Base-by-base conservation (phyloP, 208 protist species). In the Porcisia hertigi region DNA sequence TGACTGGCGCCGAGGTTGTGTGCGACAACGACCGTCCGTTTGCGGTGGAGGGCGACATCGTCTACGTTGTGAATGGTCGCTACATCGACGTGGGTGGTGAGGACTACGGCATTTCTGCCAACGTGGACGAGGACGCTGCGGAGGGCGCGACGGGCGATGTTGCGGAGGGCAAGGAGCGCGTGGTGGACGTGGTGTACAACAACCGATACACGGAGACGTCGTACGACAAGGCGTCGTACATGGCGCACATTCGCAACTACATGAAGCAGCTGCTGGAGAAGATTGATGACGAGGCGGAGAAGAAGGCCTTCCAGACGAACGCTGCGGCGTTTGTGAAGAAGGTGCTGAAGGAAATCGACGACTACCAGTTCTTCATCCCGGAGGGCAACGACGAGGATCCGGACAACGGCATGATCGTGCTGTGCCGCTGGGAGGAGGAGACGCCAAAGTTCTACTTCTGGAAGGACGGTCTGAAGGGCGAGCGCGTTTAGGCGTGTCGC, bases 201-300 rank as follows among this genome's bases (percentile, higher is more conserved):
- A 96, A 97, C 84, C 89, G 92, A 80, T 96, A 97, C 87, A 92
- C 86, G 69, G 93, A 97, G 89, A 97, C 94, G 57, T 89, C 75
- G 81, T 98, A 97, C 87, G 95, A 98, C 89, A 98, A 98, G 93
- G 88, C 88, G 69, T 90, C 85, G 49, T 98, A 97, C 89, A 96
- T 94, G 86, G 91, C 91, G 62, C 90, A 98, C 92, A 95, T 98
- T 81, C 94, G 94, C 71, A 73, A 79, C 71, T 97, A 97, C 93
- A 97, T 98, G 92, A 96, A 96, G 91, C 78, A 83, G 47, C 81
- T 98, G 67, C 85, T 95, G 69, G 92, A 96, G 80, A 84, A 86
- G 71, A 95, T 98, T 80, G 84, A 96, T 74, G 76, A 79, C 66
- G 90, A 83, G 34, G 90, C 91, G 43, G 92, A 86, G 62, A 96